Base-by-base conservation (phyloP, 495 filamentous ascomycete genomes). In the Polyplosphaeria fusca region DNA sequence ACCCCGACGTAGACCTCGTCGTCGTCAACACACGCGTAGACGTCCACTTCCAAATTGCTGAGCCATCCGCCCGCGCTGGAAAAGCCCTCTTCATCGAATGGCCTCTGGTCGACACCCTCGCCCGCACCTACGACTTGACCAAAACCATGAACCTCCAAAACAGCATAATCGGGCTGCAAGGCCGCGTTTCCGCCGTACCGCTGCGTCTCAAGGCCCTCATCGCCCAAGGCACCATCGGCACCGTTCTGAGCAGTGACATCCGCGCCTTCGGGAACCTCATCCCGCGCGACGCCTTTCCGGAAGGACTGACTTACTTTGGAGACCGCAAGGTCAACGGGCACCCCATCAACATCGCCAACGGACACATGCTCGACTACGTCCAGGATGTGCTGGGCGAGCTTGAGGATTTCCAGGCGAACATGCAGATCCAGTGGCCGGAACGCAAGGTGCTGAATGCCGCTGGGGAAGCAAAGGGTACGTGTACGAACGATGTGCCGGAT, bases 1-100 rank as follows among this genome's bases (percentile, higher is more conserved):
- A 67, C 43, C 41, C 52, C 13, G 52, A 61, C 41, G 53, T 67
- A 35, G 65, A 67, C 30, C 24, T 61, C 4, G 53, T 67, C 3
- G 43, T 67, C n/a, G 45, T 38, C 32, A 46, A 30, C 39, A 54
- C 47, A 9, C n/a, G 51, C 0, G 61, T 59, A 1, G 55, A 57
- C 20, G 32, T 23, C 23, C 61, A 67, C 48, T 62, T 54, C 27
- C 18, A 23, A 13, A 52, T 38, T n/a, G 32, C 56, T 20, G 7
- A 42, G 19, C 58, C 57, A 1, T 42, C 20, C 23, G 28, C 62
- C 16, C 32, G 37, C 24, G 52, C 56, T 7, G 61, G 65, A 3
- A 67, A 65, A 37, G 47, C 49, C 32, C 47, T 62, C 0, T 55
- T 37, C 18, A 37, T 58, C 4, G 65, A 65, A 30, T 67, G 63